Conservation (phyloP, 768 basidiomycete species). For the Dentipellis fragilis region DNA sequence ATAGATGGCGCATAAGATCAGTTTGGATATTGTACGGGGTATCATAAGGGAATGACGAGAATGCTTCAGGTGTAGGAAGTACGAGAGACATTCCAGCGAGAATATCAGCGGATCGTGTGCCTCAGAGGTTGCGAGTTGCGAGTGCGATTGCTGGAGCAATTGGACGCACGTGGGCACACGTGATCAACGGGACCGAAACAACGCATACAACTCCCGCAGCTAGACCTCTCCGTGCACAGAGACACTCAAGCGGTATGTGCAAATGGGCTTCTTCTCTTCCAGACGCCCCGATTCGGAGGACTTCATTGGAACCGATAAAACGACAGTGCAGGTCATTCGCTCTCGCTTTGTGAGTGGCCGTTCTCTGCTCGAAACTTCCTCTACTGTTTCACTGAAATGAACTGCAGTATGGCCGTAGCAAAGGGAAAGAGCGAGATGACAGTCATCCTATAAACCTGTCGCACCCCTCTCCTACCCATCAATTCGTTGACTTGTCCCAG, state of each 20-base stretch:
- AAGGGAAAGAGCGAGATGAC: constrained; percentile 21
- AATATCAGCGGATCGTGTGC: no score
- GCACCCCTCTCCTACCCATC: constrained; percentile 11
- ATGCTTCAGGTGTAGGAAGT: constrained; percentile 54
- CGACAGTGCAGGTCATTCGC: constrained; percentile 25
- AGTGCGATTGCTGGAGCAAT: no score
- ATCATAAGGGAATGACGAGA: constrained; percentile 77
- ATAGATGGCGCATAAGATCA: constrained; percentile 83
- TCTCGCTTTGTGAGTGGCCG: constrained; percentile 27
- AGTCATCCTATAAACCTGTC: constrained; percentile 2
- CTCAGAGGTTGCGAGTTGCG: no score
- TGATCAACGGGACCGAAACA: no score
- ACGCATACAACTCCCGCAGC: no score
- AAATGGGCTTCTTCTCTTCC: constrained; percentile 32
- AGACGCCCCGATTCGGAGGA: constrained; percentile 23
- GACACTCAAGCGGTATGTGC: neutral
- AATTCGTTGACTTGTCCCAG: constrained; percentile 10
- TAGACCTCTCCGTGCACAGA: no score
- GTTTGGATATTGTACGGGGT: constrained; percentile 79
- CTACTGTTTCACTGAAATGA: neutral
- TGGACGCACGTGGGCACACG: no score
- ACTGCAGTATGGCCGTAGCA: constrained; percentile 23
- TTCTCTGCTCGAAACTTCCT: constrained; percentile 2
- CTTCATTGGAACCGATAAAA: constrained; percentile 7
- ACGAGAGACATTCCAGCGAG: constrained; percentile 11